Evolutionary conservation across 2,329 filamentous ascomycete species (phyloP).

Genomic region (Biscogniauxia marginata): DNA sequence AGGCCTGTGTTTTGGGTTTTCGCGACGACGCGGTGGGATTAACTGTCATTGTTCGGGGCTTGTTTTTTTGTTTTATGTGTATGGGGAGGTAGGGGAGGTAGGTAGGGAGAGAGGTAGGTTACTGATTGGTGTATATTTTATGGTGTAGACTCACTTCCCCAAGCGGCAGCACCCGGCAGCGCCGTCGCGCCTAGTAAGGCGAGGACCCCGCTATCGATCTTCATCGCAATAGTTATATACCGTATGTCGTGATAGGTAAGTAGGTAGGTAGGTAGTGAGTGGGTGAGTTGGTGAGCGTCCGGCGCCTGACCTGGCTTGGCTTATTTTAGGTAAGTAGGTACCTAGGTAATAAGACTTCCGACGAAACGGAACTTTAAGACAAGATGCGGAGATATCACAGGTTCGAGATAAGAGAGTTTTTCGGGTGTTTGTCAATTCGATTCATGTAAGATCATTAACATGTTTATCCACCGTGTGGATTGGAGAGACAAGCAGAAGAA

Average conservation of each 20-base stretch:
- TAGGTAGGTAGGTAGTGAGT: too few relatives aligned
- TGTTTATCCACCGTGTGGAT: too few relatives aligned
- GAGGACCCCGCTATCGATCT: slow-evolving; percentile 23
- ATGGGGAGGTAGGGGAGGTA: not conserved
- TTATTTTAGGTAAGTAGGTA: too few relatives aligned
- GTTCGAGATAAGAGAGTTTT: too few relatives aligned
- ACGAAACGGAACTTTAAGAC: too few relatives aligned
- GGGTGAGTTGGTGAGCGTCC: too few relatives aligned
- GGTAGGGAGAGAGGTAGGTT: not conserved
- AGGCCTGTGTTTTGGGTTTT: too few relatives aligned
- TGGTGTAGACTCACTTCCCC: slow-evolving; percentile 40
- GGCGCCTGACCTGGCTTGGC: too few relatives aligned
- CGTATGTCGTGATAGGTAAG: not conserved
- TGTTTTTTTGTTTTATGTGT: not conserved
- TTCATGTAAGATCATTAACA: not conserved
- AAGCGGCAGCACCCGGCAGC: slow-evolving; percentile 37
- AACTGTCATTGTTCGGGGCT: not conserved
- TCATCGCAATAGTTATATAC: slow-evolving; percentile 28
- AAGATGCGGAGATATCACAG: too few relatives aligned
- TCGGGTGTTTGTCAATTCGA: not conserved
- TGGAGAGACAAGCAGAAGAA: not conserved
- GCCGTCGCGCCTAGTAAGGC: slow-evolving; percentile 28
- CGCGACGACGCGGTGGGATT: too few relatives aligned
- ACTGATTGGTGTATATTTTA: not conserved
- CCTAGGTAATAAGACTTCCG: too few relatives aligned